Evolutionary conservation across 176 grass and related monocot genomes (phyloP), one percentile per base, ranked within the genome.

Genomic region (Triticum timopheevii): DNA sequence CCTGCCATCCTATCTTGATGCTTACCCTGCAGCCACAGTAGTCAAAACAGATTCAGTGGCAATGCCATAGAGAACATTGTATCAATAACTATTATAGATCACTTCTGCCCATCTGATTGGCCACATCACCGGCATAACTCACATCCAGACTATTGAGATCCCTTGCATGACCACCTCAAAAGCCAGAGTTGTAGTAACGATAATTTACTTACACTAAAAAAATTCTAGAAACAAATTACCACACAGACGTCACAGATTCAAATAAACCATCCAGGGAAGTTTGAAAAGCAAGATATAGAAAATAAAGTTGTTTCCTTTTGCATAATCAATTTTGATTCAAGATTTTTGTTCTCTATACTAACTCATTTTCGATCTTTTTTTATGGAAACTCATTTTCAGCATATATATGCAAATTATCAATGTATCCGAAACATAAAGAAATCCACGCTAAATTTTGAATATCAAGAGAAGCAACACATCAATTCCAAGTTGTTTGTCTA

Each of bases 1-100:
- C 96, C 96, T 85, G 96, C 93, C 88, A 98, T 89, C 83, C 96
- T 92, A 87, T 98, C 96, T 93, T 98, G 96, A 30, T 89, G 92
- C 82, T 91, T 90, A 79, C 96, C 96, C 96, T 98, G 68, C 22
- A 82, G 56, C 38, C 68, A 44, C 28, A 75, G 65, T 45, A 84
- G n/a, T 70, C 73, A 35, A 65, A 85, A 54, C 9, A 56, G 1
- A 85, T 65, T 61, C 30, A 76, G 69, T 27, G 31, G 23, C 23
- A 88, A 66, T 61, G 38, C 6, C 62, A 77, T 47, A 66, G 9
- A 83, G 7, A 73, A 42, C 19, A 65, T 19, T 54, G 50, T 17
- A 54, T 54, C 50, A 19, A 16, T 54, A 54, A 54, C 16, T 7
- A 49, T 28, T 28, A 50, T 50, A 69, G 54, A 49, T 11, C 11